Evolutionary conservation across 257 asterid species (phyloP).

Genomic region (Avicennia marina): DNA sequence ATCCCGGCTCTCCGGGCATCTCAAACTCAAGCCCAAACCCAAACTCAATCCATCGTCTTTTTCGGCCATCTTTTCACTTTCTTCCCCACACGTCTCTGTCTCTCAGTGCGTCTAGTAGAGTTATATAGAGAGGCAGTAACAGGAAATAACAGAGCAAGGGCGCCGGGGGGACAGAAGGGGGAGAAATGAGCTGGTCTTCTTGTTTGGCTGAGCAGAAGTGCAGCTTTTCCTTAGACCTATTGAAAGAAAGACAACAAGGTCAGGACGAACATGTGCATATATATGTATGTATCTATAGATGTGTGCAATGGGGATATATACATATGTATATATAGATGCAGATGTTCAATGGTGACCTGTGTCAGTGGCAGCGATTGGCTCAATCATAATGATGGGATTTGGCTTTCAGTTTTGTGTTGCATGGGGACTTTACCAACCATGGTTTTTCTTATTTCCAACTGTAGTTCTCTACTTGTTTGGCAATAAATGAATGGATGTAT

Average conservation of each 20-base stretch:
- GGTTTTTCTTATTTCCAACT: too few relatives aligned
- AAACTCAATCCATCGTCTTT: constrained; percentile 42
- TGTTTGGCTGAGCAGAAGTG: constrained; percentile 26
- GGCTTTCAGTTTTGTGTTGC: constrained; percentile 26
- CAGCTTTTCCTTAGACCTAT: constrained; percentile 30
- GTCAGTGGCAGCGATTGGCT: constrained; percentile 43
- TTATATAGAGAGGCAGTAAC: constrained; percentile 2
- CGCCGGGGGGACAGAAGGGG: constrained; percentile 40
- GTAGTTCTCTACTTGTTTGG: too few relatives aligned
- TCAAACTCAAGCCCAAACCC: constrained; percentile 46
- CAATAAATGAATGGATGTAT: too few relatives aligned
- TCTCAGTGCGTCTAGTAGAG: too few relatives aligned
- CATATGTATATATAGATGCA: too few relatives aligned
- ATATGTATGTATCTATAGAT: neutral
- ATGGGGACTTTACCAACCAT: neutral
- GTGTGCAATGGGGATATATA: too few relatives aligned
- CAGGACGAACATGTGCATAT: constrained; percentile 15
- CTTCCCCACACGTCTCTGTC: neutral
- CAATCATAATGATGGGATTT: constrained; percentile 40
- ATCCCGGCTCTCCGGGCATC: constrained; percentile 16
- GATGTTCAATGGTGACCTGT: constrained; percentile 51
- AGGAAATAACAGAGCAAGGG: neutral
- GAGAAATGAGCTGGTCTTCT: constrained; percentile 34
- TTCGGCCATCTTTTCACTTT: constrained; percentile 30
- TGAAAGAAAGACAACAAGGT: constrained; percentile 18